Evolutionary conservation across 2,329 filamentous ascomycete species (phyloP), one percentile per base, ranked within the genome.

Genomic region (Neophaeococcomyces aloes): DNA sequence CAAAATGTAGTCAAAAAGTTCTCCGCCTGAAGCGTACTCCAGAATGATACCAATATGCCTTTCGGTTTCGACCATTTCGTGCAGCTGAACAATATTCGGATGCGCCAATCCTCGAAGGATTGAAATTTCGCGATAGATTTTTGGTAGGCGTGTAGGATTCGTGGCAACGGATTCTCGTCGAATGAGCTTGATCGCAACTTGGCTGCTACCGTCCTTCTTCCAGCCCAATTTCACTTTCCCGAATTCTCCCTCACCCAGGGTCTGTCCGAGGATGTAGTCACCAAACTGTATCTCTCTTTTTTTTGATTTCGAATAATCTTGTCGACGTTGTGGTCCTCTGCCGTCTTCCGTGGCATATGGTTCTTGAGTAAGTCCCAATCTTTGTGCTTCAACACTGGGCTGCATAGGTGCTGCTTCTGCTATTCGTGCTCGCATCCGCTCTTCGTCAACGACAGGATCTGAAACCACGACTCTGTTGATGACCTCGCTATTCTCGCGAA

Each of bases 21-120:
- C 91, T 48, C 91, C 91, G 15, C 91, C 91, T 1, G 91, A 98
- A 4, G 91, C 91, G 61, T 98, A 98, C 65, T 98, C 91, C 56
- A 98, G 76, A 55, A 98, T 94, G 58, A 98, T 96, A 53, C 91
- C 91, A 63, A 96, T 98, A 57, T 96, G 87, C 52, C 86, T 79
- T 59, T 96, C 88, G 0, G 91, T 96, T 65, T 96, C 89, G 23
- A 95, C 88, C 85, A 98, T 96, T 66, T 98, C 93, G 65, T 96
- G 89, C 40, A 98, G 71, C 48, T 85, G 81, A 42, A 98, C 91
- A 61, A 98, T 98, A 62, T 98, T 98, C 15, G 89, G 88, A 63
- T 98, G 91, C 31, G 88, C 84, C 34, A 93, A 79, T 55, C 81
- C 86, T 48, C 79, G 77, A 38, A 98, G 71, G 56, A 98, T 98